Percentiles rank a stretch among this genome's conserved stretches.
phyloP scores from a whole-genome alignment of 768 basidiomycete species.

The Lyophyllum atratum region DNA sequence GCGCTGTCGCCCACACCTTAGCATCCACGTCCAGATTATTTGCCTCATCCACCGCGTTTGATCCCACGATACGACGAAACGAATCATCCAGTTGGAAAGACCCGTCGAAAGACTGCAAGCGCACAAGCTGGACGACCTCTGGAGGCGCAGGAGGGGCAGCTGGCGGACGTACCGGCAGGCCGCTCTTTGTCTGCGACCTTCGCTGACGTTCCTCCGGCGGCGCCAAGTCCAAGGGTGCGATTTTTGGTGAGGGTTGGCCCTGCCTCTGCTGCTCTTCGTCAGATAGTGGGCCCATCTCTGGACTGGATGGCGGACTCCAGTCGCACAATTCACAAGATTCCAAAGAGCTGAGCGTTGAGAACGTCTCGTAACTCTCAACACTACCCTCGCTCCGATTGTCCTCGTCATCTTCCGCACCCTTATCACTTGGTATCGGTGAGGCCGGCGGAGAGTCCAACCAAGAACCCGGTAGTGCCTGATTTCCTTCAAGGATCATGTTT shows the following conservation, averaged over 20 bases:
- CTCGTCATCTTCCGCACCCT: conserved; percentile 22
- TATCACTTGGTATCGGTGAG: conserved; percentile 3
- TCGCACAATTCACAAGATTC: conserved; percentile 38
- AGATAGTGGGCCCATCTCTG: conserved; percentile 16
- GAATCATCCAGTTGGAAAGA: conserved; percentile 40
- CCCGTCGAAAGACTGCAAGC: conserved; percentile 46
- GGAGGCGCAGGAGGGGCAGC: conserved; percentile 19
- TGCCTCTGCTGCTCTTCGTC: conserved; percentile 21
- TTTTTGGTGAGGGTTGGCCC: conserved; percentile 34
- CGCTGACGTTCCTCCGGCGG: conserved; percentile 5
- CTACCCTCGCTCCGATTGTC: conserved; percentile 15
- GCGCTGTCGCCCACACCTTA: conserved; percentile 49
- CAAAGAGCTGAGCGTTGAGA: conserved; percentile 54
- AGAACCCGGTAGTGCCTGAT: conserved; percentile 18
- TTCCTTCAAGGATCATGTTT: background rate
- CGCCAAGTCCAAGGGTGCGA: conserved; percentile 15
- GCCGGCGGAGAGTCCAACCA: conserved; percentile 18
- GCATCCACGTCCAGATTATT: conserved; percentile 30
- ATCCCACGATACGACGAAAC: conserved; percentile 39
- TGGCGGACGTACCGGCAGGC: background rate
- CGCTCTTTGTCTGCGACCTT: background rate
- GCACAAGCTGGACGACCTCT: conserved; percentile 37
- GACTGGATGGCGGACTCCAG: conserved; percentile 31
- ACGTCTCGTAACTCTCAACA: conserved; percentile 30
- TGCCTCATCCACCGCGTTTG: conserved; percentile 29